phyloP scores from a whole-genome alignment of 192 early-diverging fungal genomes.

The Entomortierella lignicola region DNA sequence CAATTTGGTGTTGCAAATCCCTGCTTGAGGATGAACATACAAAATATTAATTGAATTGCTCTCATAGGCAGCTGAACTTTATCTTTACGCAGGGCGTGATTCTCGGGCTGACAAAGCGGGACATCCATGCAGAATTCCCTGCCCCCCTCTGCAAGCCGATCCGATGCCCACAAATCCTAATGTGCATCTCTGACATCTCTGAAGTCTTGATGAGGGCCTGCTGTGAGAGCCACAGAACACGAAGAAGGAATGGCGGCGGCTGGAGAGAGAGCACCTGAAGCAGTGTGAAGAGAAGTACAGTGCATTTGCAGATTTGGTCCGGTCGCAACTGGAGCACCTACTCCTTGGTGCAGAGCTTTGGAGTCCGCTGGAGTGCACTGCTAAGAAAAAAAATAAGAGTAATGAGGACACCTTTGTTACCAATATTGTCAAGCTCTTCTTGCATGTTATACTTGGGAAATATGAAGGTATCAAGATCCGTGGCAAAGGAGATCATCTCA shows the following conservation, averaged over 20 bases:
- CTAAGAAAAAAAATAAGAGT: slow-evolving; percentile 22
- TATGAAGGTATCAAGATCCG: slow-evolving; percentile 27
- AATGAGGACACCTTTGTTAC: slow-evolving; percentile 25
- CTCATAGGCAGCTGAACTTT: no score
- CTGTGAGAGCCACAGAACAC: slow-evolving; percentile 31
- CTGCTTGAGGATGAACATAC: no score
- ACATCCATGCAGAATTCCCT: no score
- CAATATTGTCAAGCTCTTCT: slow-evolving; percentile 25
- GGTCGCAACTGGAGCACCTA: slow-evolving; percentile 24
- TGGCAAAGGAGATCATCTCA: slow-evolving; percentile 25
- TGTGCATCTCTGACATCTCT: no score
- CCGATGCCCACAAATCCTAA: no score
- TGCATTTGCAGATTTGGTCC: slow-evolving; percentile 30
- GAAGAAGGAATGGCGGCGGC: slow-evolving; percentile 24
- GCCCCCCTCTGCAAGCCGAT: no score
- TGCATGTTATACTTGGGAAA: slow-evolving; percentile 22
- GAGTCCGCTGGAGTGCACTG: slow-evolving; percentile 19
- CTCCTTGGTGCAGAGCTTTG: slow-evolving; percentile 36
- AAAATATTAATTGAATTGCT: no score
- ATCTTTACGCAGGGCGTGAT: no score
- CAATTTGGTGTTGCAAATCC: no score
- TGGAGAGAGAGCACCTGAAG: slow-evolving; percentile 28
- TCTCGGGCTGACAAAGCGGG: no score
- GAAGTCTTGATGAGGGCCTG: no score
- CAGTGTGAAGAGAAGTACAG: slow-evolving; percentile 14